phyloP scores from a whole-genome alignment of 1,139 yeast species.

The Torulaspora pretoriensis region DNA sequence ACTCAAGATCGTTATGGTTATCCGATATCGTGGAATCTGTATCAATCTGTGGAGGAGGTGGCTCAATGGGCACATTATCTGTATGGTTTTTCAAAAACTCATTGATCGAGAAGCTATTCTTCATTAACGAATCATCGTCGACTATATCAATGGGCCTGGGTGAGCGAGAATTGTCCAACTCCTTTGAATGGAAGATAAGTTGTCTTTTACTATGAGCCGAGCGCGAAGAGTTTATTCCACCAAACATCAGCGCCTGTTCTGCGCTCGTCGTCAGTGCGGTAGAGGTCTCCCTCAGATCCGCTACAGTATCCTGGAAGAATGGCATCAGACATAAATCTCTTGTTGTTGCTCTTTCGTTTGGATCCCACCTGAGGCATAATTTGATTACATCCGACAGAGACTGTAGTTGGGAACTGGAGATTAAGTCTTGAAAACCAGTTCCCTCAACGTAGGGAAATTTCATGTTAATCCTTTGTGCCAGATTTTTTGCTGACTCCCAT shows the following conservation, averaged over 20 bases:
- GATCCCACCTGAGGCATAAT: conserved; percentile 64
- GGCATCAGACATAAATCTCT: conserved; percentile 45
- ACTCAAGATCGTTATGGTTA: conserved; percentile 15
- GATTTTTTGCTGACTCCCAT: conserved; percentile 56
- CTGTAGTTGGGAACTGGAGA: conserved; percentile 40
- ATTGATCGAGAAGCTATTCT: conserved; percentile 3
- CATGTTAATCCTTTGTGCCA: conserved; percentile 52
- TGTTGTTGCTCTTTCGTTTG: conserved; percentile 49
- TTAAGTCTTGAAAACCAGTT: conserved; percentile 37
- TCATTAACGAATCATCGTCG: background rate
- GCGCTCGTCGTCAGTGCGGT: conserved; percentile 17
- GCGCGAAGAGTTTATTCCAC: conserved; percentile 21
- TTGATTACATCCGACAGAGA: conserved; percentile 50
- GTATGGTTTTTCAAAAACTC: conserved; percentile 7
- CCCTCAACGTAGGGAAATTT: conserved; percentile 48
- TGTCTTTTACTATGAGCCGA: conserved; percentile 13
- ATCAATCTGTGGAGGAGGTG: conserved; percentile 10
- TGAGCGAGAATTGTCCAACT: conserved; percentile 3
- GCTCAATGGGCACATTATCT: conserved; percentile 6
- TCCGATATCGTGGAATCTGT: conserved; percentile 18
- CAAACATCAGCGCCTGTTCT: conserved; percentile 30
- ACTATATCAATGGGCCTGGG: conserved; percentile 1
- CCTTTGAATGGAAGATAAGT: conserved; percentile 15
- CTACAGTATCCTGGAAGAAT: conserved; percentile 49
- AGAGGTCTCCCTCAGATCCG: conserved; percentile 20